Base-by-base conservation (phyloP, 345 rosid genomes). In the Heritiera fomes region DNA sequence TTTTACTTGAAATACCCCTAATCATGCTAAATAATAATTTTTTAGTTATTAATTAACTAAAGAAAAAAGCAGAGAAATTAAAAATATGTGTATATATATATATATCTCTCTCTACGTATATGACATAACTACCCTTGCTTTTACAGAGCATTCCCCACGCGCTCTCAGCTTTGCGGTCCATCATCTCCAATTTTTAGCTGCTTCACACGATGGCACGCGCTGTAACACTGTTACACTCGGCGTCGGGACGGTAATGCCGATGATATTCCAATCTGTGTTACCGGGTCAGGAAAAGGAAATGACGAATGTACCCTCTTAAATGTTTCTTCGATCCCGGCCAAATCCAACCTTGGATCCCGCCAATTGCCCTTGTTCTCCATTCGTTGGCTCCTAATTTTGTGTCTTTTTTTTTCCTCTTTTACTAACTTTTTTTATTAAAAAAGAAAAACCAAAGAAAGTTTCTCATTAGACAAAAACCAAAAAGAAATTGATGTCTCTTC, bases 211-310 rank as follows among this genome's bases (percentile, higher is more conserved):
- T 13, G 41, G 3, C 41, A 62, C 41, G 66, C 0, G n/a, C 58
- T 5, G n/a, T 4, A 6, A 14, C 41, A 18, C 23, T 55, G 23
- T 55, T 1, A 55, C 20, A 55, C 61, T 7, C 10, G 8, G 38
- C 38, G 2, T 18, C 41, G 8, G 38, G 7, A 60, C 15, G 15
- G 38, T 28, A 28, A 20, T 53, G 2, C 8, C 20, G 20, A 53
- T 15, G 0, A 0, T 1, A 4, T 15, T 4, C 53, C 53, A 1
- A 13, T 2, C n/a, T 2, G 2, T 4, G 1, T 17, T 5, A 1
- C 58, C 17, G 8, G 8, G 58, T 53, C 58, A 53, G 58, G 5
- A 53, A 53, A 53, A 15, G 2, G 7, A n/a, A 56, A 56, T 56
- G 61, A n/a, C 61, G 11, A 7, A 7, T 70, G 7, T 70, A 47